Evolutionary conservation across 805 yeast genomes (phyloP), one percentile per base, ranked within the genome.

Genomic region (Soucietia sequanensis): DNA sequence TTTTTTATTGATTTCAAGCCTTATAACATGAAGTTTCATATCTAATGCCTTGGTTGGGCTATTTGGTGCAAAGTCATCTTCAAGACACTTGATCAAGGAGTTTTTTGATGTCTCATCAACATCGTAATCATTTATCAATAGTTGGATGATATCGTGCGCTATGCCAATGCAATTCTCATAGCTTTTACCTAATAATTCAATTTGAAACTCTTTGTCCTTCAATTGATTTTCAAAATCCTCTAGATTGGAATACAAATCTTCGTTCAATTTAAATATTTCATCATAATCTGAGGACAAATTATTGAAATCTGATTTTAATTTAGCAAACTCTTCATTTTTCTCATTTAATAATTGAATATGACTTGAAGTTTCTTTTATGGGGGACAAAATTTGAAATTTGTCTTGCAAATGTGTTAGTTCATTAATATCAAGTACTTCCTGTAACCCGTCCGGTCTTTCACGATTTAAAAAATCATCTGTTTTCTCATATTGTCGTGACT

Each of bases 181-280:
- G 19, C 33, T 40, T 9, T 33, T 37, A 14, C 44, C 42, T 10
- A 48, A 16, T 10, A 35, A 26, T 5, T 34, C 34, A 5, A 62
- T 27, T 10, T 43, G 48, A 1, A 12, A 26, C 19, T 65, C 68
- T 29, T 56, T 60, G 6, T 47, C 55, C 11, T 54, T 45, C 30
- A 68, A 44, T 31, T 58, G 60, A 13, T 41, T 37, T 39, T 68
- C 63, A 35, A 60, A 64, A 2, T 44, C 46, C 35, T 65, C 70
- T 18, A 68, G 47, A 35, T 53, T 66, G 5, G 48, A 45, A 39
- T 62, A 64, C 31, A 68, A 48, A 31, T 68, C 72, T 33, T 66
- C 62, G 33, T 67, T 63, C 16, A 68, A 48, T 23, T 52, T 48
- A 34, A 46, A 56, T 11, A 66, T 48, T 31, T 67, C 72, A 28